Percentiles rank a stretch among this genome's conserved stretches.
Conservation (phyloP, 2,329 filamentous ascomycete genomes). For the Graphilbum ipis-grandicollis region DNA sequence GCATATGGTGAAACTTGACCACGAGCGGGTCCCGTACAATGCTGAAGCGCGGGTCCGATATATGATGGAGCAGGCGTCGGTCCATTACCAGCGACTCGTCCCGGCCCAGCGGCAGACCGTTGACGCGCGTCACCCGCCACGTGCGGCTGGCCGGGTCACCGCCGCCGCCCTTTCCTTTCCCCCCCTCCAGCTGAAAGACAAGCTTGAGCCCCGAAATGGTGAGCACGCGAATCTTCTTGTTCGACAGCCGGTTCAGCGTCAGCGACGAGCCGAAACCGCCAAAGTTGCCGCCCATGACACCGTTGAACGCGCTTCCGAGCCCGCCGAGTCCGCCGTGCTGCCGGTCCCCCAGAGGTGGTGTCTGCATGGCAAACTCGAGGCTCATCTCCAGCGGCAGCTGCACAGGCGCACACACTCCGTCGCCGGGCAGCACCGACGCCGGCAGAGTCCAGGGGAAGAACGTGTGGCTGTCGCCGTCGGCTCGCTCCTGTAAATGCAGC, state of each 20-base stretch:
- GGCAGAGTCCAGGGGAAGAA: slow-evolving; percentile 92
- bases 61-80: slow-evolving; percentile 56
- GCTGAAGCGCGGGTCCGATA: slow-evolving; percentile 71
- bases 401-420: slow-evolving; percentile 64
- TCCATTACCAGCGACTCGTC: slow-evolving; percentile 77
- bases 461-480: slow-evolving; percentile 45
- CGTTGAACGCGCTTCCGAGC: slow-evolving; percentile 21
- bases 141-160: slow-evolving; percentile 17
- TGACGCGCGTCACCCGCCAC: slow-evolving; percentile 66
- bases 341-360: slow-evolving; percentile 16
- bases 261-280: slow-evolving; percentile 14
- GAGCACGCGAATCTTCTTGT: slow-evolving; percentile 28
- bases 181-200: slow-evolving; percentile 48
- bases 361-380: slow-evolving; percentile 42
- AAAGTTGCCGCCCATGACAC: slow-evolving; percentile 19
- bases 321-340: slow-evolving; percentile 5
- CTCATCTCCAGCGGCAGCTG: slow-evolving; percentile 51
- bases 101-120: slow-evolving; percentile 63
- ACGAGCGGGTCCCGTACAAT: slow-evolving; percentile 49
- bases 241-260: slow-evolving; percentile 26
- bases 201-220: slow-evolving; percentile 42
- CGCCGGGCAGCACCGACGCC: slow-evolving; percentile 49
- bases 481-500: slow-evolving; percentile 49
- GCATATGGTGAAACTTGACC: slow-evolving; percentile 18
- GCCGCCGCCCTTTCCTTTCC: slow-evolving; percentile 9